Evolutionary conservation across 495 filamentous ascomycete species (phyloP).

Genomic region (Alectoria sarmentosa): DNA sequence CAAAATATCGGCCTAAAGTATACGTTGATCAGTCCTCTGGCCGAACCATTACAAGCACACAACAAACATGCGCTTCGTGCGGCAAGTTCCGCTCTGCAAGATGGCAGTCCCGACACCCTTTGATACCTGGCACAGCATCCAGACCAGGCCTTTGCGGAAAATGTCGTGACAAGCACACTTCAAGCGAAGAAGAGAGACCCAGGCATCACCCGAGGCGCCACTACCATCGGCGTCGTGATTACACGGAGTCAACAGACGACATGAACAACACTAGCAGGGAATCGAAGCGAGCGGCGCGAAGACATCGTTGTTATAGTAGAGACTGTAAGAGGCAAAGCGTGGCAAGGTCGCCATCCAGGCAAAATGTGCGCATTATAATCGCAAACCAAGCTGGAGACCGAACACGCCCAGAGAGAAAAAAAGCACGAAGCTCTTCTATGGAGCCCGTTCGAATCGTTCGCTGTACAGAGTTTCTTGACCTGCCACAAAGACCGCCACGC

Average conservation of each 20-base stretch:
- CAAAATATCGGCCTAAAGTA: constrained; percentile 8
- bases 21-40: not conserved
- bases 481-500: constrained; percentile 1
- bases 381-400: constrained; percentile 16
- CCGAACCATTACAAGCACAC: constrained; percentile 3
- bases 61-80: constrained; percentile 24
- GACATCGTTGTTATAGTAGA: not conserved
- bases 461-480: constrained; percentile 16
- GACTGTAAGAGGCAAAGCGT: not conserved
- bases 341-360: constrained; percentile 16
- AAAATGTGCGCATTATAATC: constrained; percentile 20
- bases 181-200: constrained; percentile 21
- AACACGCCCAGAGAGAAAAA: constrained; percentile 3
- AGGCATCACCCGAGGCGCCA: constrained; percentile 9
- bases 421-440: constrained; percentile 8
- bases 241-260: constrained; percentile 18
- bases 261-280: constrained; percentile 8
- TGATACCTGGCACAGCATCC: constrained; percentile 18
- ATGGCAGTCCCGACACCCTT: constrained; percentile 22
- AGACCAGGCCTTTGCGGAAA: constrained; percentile 20
- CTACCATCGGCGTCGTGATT: constrained; percentile 10
- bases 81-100: constrained; percentile 25
- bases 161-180: constrained; percentile 23
- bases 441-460: constrained; percentile 19
- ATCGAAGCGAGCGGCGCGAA: constrained; percentile 3